phyloP scores from a whole-genome alignment of 192 early-diverging fungal species.

The Backusella sp. region DNA sequence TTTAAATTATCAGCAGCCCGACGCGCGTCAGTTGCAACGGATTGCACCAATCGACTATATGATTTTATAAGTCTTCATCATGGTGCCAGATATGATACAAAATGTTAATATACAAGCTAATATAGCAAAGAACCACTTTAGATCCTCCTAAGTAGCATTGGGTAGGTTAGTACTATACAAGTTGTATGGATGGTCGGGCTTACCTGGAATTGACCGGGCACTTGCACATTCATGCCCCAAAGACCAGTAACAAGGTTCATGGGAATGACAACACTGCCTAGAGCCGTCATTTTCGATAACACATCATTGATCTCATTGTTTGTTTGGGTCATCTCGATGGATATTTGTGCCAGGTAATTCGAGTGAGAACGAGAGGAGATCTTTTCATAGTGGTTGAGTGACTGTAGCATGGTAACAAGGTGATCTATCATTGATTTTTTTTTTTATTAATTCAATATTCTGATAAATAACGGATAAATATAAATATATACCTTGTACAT shows the following conservation, averaged over 20 bases:
- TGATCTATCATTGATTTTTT: conserved; percentile 54
- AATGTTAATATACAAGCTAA: conserved; percentile 29
- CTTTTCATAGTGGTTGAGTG: conserved; percentile 72
- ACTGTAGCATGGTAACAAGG: conserved; percentile 78
- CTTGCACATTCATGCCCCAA: conserved; percentile 66
- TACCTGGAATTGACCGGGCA: conserved; percentile 52
- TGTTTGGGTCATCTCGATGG: conserved; percentile 65
- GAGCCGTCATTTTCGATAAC: conserved; percentile 47
- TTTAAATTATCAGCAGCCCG: background rate
- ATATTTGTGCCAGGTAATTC: conserved; percentile 76
- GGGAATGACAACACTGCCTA: conserved; percentile 53
- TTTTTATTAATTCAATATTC: background rate
- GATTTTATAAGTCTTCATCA: conserved; percentile 31
- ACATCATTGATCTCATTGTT: conserved; percentile 56
- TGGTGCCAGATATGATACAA: conserved; percentile 17
- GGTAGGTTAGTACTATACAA: too few relatives aligned
- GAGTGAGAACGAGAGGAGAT: conserved; percentile 67
- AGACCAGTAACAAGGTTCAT: conserved; percentile 63
- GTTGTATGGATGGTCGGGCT: background rate
- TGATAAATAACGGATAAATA: too few relatives aligned
- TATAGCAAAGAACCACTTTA: conserved; percentile 34
- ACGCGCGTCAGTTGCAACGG: background rate
- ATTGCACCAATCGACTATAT: conserved; percentile 5
- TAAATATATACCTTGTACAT: conserved; percentile 56
- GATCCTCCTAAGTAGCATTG: background rate